phyloP scores from a whole-genome alignment of 169 alveolate species.

The Toxoplasma gondii region DNA sequence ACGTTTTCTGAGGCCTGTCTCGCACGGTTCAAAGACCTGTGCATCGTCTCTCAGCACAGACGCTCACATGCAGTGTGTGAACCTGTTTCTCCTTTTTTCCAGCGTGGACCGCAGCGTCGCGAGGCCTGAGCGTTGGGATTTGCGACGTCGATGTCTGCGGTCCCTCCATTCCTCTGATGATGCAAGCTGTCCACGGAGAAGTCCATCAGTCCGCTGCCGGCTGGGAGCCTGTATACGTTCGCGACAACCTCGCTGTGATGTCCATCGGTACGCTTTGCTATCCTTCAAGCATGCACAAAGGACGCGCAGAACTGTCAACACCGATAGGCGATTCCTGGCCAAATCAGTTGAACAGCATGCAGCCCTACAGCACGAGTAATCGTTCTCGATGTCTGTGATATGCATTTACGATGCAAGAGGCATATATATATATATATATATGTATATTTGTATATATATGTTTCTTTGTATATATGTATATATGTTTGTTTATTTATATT shows the following conservation, averaged over 20 bases:
- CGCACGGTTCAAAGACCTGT: no score
- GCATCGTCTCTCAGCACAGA: no score
- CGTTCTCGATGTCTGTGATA: no score
- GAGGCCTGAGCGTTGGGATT: conserved; percentile 91
- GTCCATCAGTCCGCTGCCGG: conserved; percentile 96
- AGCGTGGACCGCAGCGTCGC: conserved; percentile 81
- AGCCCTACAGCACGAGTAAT: not conserved
- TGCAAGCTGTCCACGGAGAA: conserved; percentile 90
- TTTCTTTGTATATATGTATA: no score
- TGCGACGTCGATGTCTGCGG: conserved; percentile 99
- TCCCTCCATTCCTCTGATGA: conserved; percentile 97
- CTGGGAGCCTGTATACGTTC: conserved; percentile 97
- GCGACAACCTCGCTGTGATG: conserved; percentile 95
- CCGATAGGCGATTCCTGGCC: not conserved
- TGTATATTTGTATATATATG: no score
- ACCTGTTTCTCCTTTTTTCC: not conserved
- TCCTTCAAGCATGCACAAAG: not conserved
- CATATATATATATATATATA: no score
- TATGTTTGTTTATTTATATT: no score
- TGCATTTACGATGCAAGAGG: no score
- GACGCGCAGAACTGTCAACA: not conserved
- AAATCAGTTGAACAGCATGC: not conserved
- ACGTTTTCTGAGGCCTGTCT: no score
- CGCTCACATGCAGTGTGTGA: not conserved
- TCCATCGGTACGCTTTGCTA: conserved; percentile 80